Base-by-base conservation (phyloP, 768 basidiomycete species). In the Mycena capillaripes region DNA sequence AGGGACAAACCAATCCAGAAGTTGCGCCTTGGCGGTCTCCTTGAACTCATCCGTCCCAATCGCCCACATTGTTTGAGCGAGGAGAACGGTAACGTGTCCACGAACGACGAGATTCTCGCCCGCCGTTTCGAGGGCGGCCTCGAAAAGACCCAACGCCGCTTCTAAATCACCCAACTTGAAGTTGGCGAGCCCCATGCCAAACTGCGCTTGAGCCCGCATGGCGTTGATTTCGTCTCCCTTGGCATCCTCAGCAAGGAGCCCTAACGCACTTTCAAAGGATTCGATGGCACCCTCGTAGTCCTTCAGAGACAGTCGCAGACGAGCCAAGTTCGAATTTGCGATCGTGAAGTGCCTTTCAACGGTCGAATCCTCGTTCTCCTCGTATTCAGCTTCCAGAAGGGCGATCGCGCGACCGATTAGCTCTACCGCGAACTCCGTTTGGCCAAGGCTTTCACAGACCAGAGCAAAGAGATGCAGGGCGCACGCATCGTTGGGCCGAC, bases 1-100 rank as follows among this genome's bases (percentile, higher is more conserved):
- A 59, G 30, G 75, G 23, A 78, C 89, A 75, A 75, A 97, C 97
- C 94, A 93, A 80, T 97, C 92, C 66, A 98, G 83, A 65, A 98
- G 84, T 72, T 92, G 90, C 27, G 86, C 85, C 82, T 96, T 95
- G 11, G 95, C 95, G 23, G 86, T 86, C 70, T 97, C 95, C 71
- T 84, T 89, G 40, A 89, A 91, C 61, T 96, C 97, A 11, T 91
- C 90, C 8, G 90, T 90, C 6, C 91, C 92, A 23, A 93, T 86
- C 1, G 92, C 89, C 97, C 97, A 98, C 76, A 98, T 86, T 8
- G 90, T 90, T 79, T 96, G 92, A 7, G 95, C 91, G n/a, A 96
- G 87, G n/a, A 95, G 78, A 2, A 98, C 91, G 1, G 87, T 88
- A 27, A 92, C 89, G 59, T 96, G 93, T 11, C 93, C 91, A 56